phyloP scores from a whole-genome alignment of 306 rosid genomes.

The Vigna nakashimae region DNA sequence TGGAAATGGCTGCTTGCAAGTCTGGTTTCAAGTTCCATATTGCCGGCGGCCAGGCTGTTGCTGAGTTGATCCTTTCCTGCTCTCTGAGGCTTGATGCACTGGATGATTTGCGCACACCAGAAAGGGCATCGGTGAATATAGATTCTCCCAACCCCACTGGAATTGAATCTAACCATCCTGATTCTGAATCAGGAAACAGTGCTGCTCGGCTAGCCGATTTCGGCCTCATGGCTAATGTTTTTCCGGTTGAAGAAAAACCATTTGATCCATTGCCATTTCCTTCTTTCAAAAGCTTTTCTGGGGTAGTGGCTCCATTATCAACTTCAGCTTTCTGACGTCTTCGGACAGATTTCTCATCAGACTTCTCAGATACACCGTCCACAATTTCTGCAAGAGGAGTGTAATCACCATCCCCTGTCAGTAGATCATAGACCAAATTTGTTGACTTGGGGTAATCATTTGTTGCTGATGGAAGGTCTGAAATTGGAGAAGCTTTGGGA shows the following conservation, averaged over 20 bases:
- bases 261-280: constrained; percentile 62
- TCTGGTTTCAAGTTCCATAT: constrained; percentile 79
- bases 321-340: constrained; percentile 78
- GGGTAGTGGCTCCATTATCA: constrained; percentile 58
- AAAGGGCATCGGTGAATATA: constrained; percentile 55
- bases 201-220: constrained; percentile 70
- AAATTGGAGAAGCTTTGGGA: constrained; percentile 54
- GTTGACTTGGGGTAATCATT: constrained; percentile 52
- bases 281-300: constrained; percentile 64
- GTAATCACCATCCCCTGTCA: constrained; percentile 55
- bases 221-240: constrained; percentile 67
- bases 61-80: constrained; percentile 62
- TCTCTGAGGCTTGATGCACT: constrained; percentile 78
- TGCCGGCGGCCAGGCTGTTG: constrained; percentile 64
- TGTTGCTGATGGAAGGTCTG: constrained; percentile 43
- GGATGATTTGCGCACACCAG: constrained; percentile 68
- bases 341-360: constrained; percentile 79
- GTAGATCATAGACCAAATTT: constrained; percentile 53
- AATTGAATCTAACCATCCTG: constrained; percentile 67
- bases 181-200: constrained; percentile 59
- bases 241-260: constrained; percentile 68
- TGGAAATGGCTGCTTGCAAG: constrained; percentile 68
- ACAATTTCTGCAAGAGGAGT: constrained; percentile 52
- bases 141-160: constrained; percentile 80
- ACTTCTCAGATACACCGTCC: constrained; percentile 62